Evolutionary conservation across 768 basidiomycete genomes (phyloP).

Genomic region (Sarcodon aspratus): DNA sequence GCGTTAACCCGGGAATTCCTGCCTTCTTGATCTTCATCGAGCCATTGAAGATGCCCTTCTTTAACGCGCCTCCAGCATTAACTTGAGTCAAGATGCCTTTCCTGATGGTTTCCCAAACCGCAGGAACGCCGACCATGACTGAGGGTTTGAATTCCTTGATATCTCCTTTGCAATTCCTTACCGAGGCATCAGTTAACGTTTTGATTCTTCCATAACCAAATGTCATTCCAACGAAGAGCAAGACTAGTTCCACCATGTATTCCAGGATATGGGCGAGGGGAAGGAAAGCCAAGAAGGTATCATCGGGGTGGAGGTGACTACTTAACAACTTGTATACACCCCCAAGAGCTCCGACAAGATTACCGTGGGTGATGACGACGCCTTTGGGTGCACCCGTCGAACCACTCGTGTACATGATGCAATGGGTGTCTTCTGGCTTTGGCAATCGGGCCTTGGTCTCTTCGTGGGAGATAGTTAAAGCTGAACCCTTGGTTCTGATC

Average conservation of each 20-base stretch:
- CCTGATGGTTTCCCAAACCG: slow-evolving; percentile 94
- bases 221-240: slow-evolving; percentile 68
- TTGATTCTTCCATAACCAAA: slow-evolving; percentile 89
- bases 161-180: slow-evolving; percentile 83
- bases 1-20: slow-evolving; percentile 49
- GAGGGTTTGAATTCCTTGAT: slow-evolving; percentile 72
- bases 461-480: slow-evolving; percentile 30
- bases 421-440: slow-evolving; percentile 37
- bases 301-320: slow-evolving; percentile 46
- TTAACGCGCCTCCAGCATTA: slow-evolving; percentile 50
- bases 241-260: slow-evolving; percentile 79
- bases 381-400: slow-evolving; percentile 93
- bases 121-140: slow-evolving; percentile 93
- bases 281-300: slow-evolving; percentile 80
- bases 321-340: slow-evolving; percentile 65
- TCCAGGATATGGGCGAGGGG: slow-evolving; percentile 94
- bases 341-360: slow-evolving; percentile 80
- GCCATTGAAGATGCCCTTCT: slow-evolving; percentile 69
- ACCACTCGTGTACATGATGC: slow-evolving; percentile 83
- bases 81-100: slow-evolving; percentile 88
- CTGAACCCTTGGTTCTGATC: slow-evolving; percentile 55
- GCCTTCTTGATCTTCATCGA: slow-evolving; percentile 70
- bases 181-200: slow-evolving; percentile 91
- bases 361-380: slow-evolving; percentile 78
- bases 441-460: slow-evolving; percentile 39